These are phyloP conservation scores for Protostelium mycophagum DNA, from an alignment of 78 protist species.

Conservation along the genomic window DNA sequence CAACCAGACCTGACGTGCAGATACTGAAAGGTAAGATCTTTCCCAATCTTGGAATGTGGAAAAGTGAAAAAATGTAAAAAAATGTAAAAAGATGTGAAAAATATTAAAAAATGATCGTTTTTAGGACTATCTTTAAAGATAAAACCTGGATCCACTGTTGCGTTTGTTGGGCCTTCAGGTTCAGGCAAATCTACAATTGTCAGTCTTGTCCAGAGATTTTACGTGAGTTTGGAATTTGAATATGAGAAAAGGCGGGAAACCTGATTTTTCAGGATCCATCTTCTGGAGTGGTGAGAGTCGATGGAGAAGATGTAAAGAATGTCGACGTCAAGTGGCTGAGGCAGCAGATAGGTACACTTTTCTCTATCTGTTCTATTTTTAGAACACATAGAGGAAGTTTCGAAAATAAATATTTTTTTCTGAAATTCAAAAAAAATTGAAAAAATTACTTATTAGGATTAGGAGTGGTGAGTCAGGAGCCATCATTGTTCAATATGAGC, in stretches of 20 bases:
- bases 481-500: conserved; percentile 69
- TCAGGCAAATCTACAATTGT: conserved; percentile 82
- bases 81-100: background rate
- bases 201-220: conserved; percentile 68
- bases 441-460: background rate
- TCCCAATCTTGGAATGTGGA: background rate
- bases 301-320: conserved; percentile 50
- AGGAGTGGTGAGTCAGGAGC: conserved; percentile 84
- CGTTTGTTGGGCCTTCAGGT: conserved; percentile 87
- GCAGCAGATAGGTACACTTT: conserved; percentile 44
- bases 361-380: too few relatives aligned
- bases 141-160: conserved; percentile 64
- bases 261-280: conserved; percentile 59
- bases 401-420: too few relatives aligned
- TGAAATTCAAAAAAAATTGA: too few relatives aligned
- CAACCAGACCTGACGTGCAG: conserved; percentile 26
- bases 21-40: background rate
- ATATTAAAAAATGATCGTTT: background rate
- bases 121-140: background rate
- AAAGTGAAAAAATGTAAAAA: background rate
- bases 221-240: too few relatives aligned
- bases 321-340: conserved; percentile 65
- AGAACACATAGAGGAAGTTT: too few relatives aligned
- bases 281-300: conserved; percentile 68
- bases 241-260: too few relatives aligned